These are phyloP conservation scores for Avena sativa DNA, from an alignment of 176 grass and related monocot genomes.

Conservation along the genomic window DNA sequence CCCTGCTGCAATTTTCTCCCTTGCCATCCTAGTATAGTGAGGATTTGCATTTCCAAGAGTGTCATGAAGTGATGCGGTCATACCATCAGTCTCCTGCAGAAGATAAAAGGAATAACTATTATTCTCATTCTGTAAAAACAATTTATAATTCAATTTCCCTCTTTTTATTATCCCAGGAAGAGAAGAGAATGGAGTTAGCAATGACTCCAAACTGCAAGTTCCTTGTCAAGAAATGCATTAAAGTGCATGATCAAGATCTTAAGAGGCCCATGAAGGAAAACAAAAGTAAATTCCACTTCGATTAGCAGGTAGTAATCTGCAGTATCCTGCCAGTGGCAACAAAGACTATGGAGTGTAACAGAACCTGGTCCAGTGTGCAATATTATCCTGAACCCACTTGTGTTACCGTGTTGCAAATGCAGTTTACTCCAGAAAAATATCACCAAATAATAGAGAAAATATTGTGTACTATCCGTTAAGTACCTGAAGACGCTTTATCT, in stretches of 20 bases:
- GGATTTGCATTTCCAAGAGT: constrained; percentile 80
- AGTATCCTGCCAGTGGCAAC: not conserved
- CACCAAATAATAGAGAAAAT: not conserved
- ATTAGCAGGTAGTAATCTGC: constrained; percentile 4
- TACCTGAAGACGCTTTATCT: constrained; percentile 95
- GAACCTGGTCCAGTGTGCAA: not conserved
- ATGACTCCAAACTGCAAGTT: constrained; percentile 8
- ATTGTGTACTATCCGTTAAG: constrained; percentile 20
- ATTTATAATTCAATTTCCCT: not conserved
- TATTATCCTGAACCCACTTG: not conserved
- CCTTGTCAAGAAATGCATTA: not conserved
- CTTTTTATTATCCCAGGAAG: not conserved
- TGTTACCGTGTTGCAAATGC: not conserved
- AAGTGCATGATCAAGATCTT: constrained; percentile 5
- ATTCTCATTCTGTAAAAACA: constrained; percentile 27
- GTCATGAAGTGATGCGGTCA: constrained; percentile 82
- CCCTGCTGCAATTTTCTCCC: constrained; percentile 94
- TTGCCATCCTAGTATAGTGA: constrained; percentile 89
- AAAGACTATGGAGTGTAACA: not conserved
- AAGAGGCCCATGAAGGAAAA: not conserved
- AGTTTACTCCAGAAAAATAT: constrained; percentile 8
- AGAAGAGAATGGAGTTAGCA: constrained; percentile 7
- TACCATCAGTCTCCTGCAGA: constrained; percentile 76
- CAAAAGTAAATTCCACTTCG: not conserved
- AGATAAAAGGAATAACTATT: constrained; percentile 32